Evolutionary conservation across 805 yeast genomes (phyloP), one percentile per base, ranked within the genome.

Genomic region (Lipomyces chichibuensis): DNA sequence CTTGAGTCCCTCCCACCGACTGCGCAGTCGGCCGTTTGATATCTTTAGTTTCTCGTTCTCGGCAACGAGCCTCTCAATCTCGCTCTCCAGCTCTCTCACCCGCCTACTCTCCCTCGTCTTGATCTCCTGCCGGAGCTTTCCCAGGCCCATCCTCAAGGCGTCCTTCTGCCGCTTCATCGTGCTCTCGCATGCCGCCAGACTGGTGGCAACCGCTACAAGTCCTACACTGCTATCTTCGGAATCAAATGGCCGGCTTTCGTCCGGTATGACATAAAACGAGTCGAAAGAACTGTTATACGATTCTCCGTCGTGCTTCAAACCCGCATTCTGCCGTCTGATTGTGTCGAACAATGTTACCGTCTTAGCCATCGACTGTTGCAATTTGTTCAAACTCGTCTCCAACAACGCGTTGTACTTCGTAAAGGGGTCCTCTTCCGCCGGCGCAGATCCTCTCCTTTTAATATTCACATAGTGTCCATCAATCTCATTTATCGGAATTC

Each of bases 1-100:
- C 25, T 87, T 88, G 35, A 88, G 76, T 27, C 83, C 85, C 71
- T 88, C 86, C 92, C 92, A 88, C 49, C 90, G 76, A 66, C 84
- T 84, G 67, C 84, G 85, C 62, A 87, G 75, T 65, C 84, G 83
- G 2, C 80, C 79, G 4, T 81, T 82, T 71, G 88, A 87, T 57
- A 80, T 80, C 60, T 84, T 84, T 64, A 87, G 76, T 58, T 83
- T 83, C 57, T 76, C 78, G 67, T 81, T 82, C 57, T 82, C 85
- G 60, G 77, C 78, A 39, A 73, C 65, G 17, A 81, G 63, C 9
- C 73, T 69, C 27, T 81, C 83, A n/a, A 82, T 64, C 62, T 77
- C 80, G 5, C 65, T 49, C 25, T 81, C 83, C 61, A 75, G 77
- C 35, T 81, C 82, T 53, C 71, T 73, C 29, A 70, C 74, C 57